Conservation (phyloP, 768 basidiomycete species). For the Coprinopsis marcescibilis region DNA sequence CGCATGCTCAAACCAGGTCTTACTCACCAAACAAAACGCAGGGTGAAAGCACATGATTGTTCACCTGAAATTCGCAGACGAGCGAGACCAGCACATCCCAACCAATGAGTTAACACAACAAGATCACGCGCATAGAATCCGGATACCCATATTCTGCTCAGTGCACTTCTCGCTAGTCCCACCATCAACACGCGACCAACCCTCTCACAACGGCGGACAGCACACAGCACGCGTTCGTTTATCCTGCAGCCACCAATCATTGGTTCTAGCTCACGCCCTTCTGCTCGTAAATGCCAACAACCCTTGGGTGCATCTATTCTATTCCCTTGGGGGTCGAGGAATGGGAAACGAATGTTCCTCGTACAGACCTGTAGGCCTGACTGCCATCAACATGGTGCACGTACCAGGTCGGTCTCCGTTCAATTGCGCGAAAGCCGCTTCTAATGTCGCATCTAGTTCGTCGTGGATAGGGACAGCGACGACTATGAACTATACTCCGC, state of each 20-base stretch:
- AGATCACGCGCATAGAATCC: background rate
- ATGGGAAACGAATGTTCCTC: constrained; percentile 82
- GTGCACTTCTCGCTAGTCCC: too few relatives aligned
- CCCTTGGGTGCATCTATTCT: constrained; percentile 6
- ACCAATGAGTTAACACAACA: too few relatives aligned
- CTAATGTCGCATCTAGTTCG: constrained; percentile 22
- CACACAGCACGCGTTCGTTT: background rate
- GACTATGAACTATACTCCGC: constrained; percentile 27
- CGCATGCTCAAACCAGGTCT: too few relatives aligned
- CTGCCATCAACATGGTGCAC: constrained; percentile 64
- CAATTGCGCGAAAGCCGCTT: too few relatives aligned
- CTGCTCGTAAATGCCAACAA: background rate
- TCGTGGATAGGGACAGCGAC: constrained; percentile 20
- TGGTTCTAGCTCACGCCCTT: background rate
- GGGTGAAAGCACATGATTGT: too few relatives aligned
- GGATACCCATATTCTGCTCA: background rate
- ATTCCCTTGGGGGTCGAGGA: constrained; percentile 69
- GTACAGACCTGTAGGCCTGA: constrained; percentile 72
- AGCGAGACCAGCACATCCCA: too few relatives aligned
- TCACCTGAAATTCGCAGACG: too few relatives aligned
- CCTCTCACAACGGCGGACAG: constrained; percentile 1
- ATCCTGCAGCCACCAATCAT: background rate
- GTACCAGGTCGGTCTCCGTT: constrained; percentile 52
- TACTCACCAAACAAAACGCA: too few relatives aligned
- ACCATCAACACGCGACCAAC: constrained; percentile 1